Percentiles rank a stretch among this genome's conserved stretches.
These are phyloP conservation scores for Fremontodendron californicum DNA, from an alignment of 345 rosid genomes.

Conservation along the genomic window DNA sequence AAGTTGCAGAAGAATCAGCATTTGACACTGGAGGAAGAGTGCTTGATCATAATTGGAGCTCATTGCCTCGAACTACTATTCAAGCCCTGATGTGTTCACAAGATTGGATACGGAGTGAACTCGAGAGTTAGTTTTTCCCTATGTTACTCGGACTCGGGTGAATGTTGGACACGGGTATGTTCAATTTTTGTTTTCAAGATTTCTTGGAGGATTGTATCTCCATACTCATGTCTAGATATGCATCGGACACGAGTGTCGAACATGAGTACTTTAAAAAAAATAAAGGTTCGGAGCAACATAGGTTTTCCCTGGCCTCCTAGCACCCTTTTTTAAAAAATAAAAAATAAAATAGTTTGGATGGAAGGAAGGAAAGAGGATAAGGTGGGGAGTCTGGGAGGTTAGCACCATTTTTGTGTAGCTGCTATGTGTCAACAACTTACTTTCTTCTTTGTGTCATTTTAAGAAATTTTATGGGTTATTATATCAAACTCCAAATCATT, in stretches of 20 bases:
- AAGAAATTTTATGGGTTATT: not conserved
- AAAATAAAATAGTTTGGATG: not conserved
- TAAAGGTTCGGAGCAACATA: too few species aligned
- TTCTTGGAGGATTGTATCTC: too few species aligned
- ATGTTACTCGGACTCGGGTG: too few species aligned
- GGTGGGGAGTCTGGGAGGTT: not conserved
- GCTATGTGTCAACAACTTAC: not conserved
- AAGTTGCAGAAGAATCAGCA: slow-evolving; percentile 37
- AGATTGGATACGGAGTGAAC: slow-evolving; percentile 67
- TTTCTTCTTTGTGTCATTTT: not conserved
- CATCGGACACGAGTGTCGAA: too few species aligned
- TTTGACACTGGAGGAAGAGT: slow-evolving; percentile 37
- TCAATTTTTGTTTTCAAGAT: too few species aligned
- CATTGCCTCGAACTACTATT: slow-evolving; percentile 48
- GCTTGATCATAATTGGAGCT: slow-evolving; percentile 50
- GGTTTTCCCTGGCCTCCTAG: too few species aligned
- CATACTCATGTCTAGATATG: too few species aligned
- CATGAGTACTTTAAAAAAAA: too few species aligned
- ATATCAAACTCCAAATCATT: not conserved
- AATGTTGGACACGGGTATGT: too few species aligned
- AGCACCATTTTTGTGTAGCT: not conserved
- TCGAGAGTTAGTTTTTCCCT: slow-evolving; percentile 29
- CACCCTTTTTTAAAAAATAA: too few species aligned
- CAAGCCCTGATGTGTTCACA: slow-evolving; percentile 81
- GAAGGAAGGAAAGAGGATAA: not conserved